These are phyloP conservation scores for Brassica nigra DNA, from an alignment of 345 rosid genomes.

Conservation along the genomic window DNA sequence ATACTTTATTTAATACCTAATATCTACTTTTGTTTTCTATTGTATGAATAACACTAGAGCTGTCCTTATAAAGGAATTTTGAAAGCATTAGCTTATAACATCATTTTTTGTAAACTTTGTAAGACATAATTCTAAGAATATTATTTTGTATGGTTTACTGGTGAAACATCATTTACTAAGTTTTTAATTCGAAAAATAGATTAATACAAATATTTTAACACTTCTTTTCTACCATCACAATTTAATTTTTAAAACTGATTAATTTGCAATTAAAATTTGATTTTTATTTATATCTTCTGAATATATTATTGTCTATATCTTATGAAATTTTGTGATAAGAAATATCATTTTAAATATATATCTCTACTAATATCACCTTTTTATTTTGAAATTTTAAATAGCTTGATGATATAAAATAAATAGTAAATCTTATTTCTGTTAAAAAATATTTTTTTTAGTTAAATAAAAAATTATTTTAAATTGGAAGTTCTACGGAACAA, in stretches of 20 bases:
- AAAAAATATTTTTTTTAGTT: too few species aligned
- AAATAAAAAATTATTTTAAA: too few species aligned
- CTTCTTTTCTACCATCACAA: background rate
- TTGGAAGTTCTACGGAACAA: background rate
- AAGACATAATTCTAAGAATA: background rate
- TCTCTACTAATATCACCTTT: background rate
- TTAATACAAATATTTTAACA: background rate
- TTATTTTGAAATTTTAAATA: background rate
- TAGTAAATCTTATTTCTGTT: background rate
- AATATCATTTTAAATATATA: background rate
- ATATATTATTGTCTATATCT: background rate
- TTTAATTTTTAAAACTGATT: background rate
- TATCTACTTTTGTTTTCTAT: background rate
- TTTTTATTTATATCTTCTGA: background rate
- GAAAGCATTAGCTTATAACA: background rate
- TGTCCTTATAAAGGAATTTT: background rate
- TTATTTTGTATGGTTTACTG: background rate
- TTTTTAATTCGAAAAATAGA: background rate
- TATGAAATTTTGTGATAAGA: background rate
- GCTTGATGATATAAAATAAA: background rate
- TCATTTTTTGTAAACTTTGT: background rate
- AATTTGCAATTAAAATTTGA: background rate
- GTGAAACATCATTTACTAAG: background rate
- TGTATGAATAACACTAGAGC: background rate
- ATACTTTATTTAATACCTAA: background rate